These are phyloP conservation scores for Suhomyces terraborum DNA, from an alignment of 1,139 yeast species.

Conservation along the genomic window DNA sequence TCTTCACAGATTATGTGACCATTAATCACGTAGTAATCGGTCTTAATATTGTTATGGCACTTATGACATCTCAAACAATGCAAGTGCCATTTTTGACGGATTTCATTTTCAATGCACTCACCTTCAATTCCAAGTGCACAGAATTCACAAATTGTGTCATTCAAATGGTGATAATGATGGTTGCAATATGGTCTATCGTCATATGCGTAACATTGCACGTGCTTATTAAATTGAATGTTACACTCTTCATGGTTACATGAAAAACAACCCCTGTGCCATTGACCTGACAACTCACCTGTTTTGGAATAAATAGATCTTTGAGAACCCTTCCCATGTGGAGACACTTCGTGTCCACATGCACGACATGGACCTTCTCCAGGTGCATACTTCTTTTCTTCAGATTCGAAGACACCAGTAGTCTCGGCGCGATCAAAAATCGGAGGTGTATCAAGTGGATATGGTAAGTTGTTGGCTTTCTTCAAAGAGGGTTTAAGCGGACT, in stretches of 20 bases:
- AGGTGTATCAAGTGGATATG: conserved; percentile 12
- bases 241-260: conserved; percentile 61
- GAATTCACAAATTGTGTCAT: conserved; percentile 69
- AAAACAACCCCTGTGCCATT: conserved; percentile 92
- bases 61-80: conserved; percentile 60
- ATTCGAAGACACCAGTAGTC: conserved; percentile 1
- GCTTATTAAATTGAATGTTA: conserved; percentile 53
- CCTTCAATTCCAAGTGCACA: conserved; percentile 88
- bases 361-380: conserved; percentile 81
- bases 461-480: conserved; percentile 2
- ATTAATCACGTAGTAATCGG: conserved; percentile 59
- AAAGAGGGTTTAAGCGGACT: conserved; percentile 10
- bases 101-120: conserved; percentile 78
- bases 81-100: conserved; percentile 65
- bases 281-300: conserved; percentile 82
- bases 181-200: conserved; percentile 82
- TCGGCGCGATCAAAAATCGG: conserved; percentile 4
- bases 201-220: conserved; percentile 75
- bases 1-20: conserved; percentile 54
- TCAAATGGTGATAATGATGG: conserved; percentile 74
- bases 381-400: conserved; percentile 30
- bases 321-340: conserved; percentile 49
- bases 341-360: conserved; percentile 52
- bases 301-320: conserved; percentile 64
- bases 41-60: conserved; percentile 49